phyloP scores from a whole-genome alignment of 2,329 filamentous ascomycete genomes.

The Chaetomiaceae sp. region DNA sequence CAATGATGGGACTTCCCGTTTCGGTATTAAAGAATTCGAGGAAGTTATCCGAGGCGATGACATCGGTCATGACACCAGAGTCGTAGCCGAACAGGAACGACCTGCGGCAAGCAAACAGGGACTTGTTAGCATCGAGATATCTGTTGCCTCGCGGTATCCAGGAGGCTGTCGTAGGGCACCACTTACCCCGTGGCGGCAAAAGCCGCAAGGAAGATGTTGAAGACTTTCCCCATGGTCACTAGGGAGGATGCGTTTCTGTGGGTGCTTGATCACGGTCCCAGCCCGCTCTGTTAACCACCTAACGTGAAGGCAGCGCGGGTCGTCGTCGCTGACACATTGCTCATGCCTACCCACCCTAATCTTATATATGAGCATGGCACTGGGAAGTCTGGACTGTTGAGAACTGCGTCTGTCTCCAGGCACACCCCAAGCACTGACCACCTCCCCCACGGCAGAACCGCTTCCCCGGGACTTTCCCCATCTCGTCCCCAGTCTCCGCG shows the following conservation, averaged over 20 bases:
- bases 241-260: no score
- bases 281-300: no score
- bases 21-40: slow-evolving; percentile 53
- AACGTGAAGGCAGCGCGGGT: no score
- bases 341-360: no score
- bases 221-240: slow-evolving; percentile 35
- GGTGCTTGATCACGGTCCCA: no score
- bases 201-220: slow-evolving; percentile 35
- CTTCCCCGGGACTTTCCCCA: background rate
- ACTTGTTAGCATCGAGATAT: background rate
- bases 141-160: no score
- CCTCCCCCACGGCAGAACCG: background rate
- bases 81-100: slow-evolving; percentile 47
- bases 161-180: no score
- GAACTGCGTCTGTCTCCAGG: no score
- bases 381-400: no score
- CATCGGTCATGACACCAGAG: slow-evolving; percentile 42
- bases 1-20: slow-evolving; percentile 46
- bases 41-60: slow-evolving; percentile 53
- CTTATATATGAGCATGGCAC: no score
- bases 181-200: slow-evolving; percentile 39
- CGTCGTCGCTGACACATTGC: no score
- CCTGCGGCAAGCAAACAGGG: slow-evolving; percentile 15
- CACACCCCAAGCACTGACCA: no score
- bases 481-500: background rate